phyloP scores from a whole-genome alignment of 768 basidiomycete genomes.

The Russula foetens region DNA sequence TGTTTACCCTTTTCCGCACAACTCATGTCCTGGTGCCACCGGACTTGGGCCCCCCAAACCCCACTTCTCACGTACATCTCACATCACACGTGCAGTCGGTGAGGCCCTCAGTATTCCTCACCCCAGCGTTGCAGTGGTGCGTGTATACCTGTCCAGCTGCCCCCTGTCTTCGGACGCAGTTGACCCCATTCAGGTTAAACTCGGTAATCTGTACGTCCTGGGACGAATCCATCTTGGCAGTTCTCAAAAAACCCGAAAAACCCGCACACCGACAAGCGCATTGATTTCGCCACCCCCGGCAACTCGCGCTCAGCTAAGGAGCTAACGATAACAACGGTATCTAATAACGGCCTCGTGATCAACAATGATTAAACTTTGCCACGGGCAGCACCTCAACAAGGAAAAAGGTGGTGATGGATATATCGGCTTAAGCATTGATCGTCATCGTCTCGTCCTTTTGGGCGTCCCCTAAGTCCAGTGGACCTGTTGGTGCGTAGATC shows the following conservation, averaged over 20 bases:
- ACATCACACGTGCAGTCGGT: neutral
- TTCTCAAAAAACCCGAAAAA: neutral
- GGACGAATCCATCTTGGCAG: neutral
- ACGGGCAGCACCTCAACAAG: too few species aligned
- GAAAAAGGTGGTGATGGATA: neutral
- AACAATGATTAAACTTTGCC: neutral
- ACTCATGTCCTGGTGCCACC: neutral
- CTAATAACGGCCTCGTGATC: too few species aligned
- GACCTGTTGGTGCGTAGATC: neutral
- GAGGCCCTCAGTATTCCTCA: neutral
- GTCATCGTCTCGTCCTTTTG: neutral
- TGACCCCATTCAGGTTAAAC: neutral
- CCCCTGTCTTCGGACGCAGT: neutral
- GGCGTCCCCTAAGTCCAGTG: neutral
- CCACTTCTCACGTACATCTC: neutral
- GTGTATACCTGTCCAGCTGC: neutral
- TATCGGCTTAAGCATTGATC: neutral
- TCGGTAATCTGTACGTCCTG: neutral
- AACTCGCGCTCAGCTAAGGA: neutral
- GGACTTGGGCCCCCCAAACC: neutral
- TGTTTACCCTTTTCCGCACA: neutral
- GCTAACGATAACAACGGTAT: neutral
- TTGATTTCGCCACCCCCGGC: neutral
- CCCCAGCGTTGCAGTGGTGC: conserved; percentile 1
- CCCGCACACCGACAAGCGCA: too few species aligned